Evolutionary conservation across 2,329 filamentous ascomycete genomes (phyloP), one percentile per base, ranked within the genome.

Genomic region (Cadophora gregata): DNA sequence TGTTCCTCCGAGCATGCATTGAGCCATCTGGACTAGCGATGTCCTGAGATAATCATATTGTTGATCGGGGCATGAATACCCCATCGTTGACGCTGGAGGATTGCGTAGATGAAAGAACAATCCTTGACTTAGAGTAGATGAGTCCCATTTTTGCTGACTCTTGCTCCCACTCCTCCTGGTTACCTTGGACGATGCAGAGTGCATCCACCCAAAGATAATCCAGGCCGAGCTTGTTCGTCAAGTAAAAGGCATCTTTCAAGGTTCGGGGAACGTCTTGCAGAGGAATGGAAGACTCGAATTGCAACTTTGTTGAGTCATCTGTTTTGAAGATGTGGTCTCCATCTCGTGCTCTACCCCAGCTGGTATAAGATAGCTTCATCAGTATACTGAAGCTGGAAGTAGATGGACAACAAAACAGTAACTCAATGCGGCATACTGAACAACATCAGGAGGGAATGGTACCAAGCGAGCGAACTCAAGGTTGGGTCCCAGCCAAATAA

Each of bases 131-230:
- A 9, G 36, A 27, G 31, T 66, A 70, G 19, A 70, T 63, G 27
- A 53, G n/a, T 27, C 55, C 47, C 63, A 68, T 68, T 19, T 65
- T 68, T n/a, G 19, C 21, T 3, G 64, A 59, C 36, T 68, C 59
- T 19, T 42, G 19, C 4, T 59, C 38, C 33, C 63, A 62, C 24
- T 68, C 63, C 7, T 42, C 5, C 12, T 21, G 5, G n/a, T 64
- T 42, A 9, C 36, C 33, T 42, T 66, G 63, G 8, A 66, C 51
- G 21, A 68, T 68, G 27, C 63, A 64, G 10, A 68, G 33, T 14
- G 63, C 60, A 31, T 68, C 63, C 16, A 68, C 58, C 63, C 61
- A 68, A 1, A 68, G 29, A 27, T 61, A 61, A 7, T 51, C 56
- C 5, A 61, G 12, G 14, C 38, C 48, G 7, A 65, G 42, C 21